Percentiles rank a stretch among this genome's conserved stretches.
These are phyloP conservation scores for Neoboletus brunneissimus DNA, from an alignment of 768 basidiomycete genomes.

Conservation along the genomic window DNA sequence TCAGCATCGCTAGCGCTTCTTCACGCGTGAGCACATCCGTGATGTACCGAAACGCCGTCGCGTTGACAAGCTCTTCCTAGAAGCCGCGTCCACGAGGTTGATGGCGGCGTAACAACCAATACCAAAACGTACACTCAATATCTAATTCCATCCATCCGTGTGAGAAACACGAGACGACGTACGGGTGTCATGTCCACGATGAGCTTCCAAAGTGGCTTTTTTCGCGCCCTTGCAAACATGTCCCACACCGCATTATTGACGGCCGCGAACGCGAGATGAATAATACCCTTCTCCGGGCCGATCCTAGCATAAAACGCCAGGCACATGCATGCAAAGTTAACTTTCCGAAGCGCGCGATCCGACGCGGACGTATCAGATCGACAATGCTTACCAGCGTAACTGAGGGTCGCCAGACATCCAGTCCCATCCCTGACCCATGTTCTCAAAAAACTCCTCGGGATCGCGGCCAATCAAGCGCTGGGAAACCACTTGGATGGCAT, in stretches of 20 bases:
- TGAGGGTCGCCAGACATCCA: constrained; percentile 83
- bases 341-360: neutral
- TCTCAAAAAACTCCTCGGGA: constrained; percentile 72
- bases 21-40: constrained; percentile 87
- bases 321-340: neutral
- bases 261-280: constrained; percentile 83
- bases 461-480: constrained; percentile 79
- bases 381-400: constrained; percentile 66
- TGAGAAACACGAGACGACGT: constrained; percentile 17
- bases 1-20: constrained; percentile 81
- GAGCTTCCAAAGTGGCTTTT: constrained; percentile 91
- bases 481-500: constrained; percentile 75
- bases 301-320: constrained; percentile 47
- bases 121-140: neutral
- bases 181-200: constrained; percentile 85
- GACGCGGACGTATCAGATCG: neutral
- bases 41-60: constrained; percentile 84
- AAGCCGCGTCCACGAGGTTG: constrained; percentile 4
- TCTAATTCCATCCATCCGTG: neutral
- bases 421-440: constrained; percentile 90
- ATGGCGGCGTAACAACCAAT: neutral
- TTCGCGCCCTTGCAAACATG: constrained; percentile 72
- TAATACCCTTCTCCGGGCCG: constrained; percentile 90
- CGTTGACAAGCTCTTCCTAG: constrained; percentile 71
- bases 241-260: constrained; percentile 94